Base-by-base conservation (phyloP, 768 basidiomycete species). In the Collybiopsis confluens region DNA sequence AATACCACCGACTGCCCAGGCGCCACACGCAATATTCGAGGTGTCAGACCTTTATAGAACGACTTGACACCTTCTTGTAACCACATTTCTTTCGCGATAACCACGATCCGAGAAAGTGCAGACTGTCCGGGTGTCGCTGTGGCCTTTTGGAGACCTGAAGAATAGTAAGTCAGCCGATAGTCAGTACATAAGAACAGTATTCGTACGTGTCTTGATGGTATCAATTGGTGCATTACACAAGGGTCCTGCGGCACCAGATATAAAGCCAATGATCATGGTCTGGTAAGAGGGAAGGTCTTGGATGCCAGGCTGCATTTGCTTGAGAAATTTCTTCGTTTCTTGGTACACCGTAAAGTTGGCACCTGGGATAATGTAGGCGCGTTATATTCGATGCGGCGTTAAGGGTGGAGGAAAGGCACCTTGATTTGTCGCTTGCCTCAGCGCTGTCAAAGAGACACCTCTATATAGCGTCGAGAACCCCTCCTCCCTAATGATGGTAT, bases 281-380 rank as follows among this genome's bases (percentile, higher is more conserved):
- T 99, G 97, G 69, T 91, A 97, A 30, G 90, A 91, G 3, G 97
- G 97, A 26, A 99, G 79, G 37, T 92, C 88, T 0, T 63, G 64
- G 50, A 87, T 70, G 42, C 87, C 82, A 10, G 95, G 96, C 68
- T 99, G 97, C 59, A 80, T 70, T 52, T 71, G 72, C 53, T 90
- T 81, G 13, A 89, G 86, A 47, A 90, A 59, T 65, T 87, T 90
- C 77, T 98, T 99, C 62, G 98, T 75, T 66, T 98, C 92, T 66
- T 97, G 95, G 73, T 98, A 99, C 40, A 89, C 93, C 3, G 97
- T 98, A 63, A 99, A 99, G 70, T 99, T 99, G 21, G 91, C 95
- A 61, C 93, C 94, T 76, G 37, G n/a, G n/a, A 26, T 24, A 24
- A 40, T 35, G 28, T 40, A 54, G 54, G 10, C 35, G 41, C n/a